Percentiles rank a stretch among this genome's conserved stretches.
Conservation (phyloP, 1,139 yeast genomes). For the Blastobotrys raffinosifermentans region DNA sequence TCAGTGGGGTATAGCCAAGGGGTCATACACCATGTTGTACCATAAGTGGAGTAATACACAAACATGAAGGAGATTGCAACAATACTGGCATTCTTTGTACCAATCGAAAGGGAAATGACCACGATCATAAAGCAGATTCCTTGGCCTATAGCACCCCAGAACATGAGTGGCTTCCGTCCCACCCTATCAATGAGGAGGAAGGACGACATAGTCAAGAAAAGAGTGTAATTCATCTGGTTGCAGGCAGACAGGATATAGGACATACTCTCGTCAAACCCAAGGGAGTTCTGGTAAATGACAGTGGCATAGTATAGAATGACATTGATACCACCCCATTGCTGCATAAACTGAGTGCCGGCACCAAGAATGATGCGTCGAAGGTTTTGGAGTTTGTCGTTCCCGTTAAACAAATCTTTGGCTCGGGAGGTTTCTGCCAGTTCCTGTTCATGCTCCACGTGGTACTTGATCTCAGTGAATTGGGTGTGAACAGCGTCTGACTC, state of each 20-base stretch:
- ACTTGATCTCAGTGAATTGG: conserved; percentile 7
- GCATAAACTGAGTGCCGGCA: not conserved
- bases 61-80: conserved; percentile 22
- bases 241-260: conserved; percentile 7
- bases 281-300: conserved; percentile 10
- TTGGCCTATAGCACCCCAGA: conserved; percentile 9
- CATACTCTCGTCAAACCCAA: conserved; percentile 4
- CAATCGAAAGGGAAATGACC: conserved; percentile 7
- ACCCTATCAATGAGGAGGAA: conserved; percentile 8
- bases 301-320: conserved; percentile 9
- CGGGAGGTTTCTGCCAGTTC: conserved; percentile 1
- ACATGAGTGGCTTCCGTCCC: conserved; percentile 9
- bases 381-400: conserved; percentile 8
- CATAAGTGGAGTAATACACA: conserved; percentile 6
- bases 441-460: conserved; percentile 8
- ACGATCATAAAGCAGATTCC: conserved; percentile 11
- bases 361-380: conserved; percentile 9
- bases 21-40: conserved; percentile 5
- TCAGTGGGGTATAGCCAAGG: conserved; percentile 32
- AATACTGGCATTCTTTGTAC: conserved; percentile 6
- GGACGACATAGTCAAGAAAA: conserved; percentile 5
- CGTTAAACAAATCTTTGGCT: conserved; percentile 8
- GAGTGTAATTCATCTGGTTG: conserved; percentile 1
- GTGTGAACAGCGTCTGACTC: conserved; percentile 9
- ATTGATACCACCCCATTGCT: conserved; percentile 4